Percentiles rank a stretch among this genome's conserved stretches.
Conservation (phyloP, 169 alveolate species). For the Neospora caninum region DNA sequence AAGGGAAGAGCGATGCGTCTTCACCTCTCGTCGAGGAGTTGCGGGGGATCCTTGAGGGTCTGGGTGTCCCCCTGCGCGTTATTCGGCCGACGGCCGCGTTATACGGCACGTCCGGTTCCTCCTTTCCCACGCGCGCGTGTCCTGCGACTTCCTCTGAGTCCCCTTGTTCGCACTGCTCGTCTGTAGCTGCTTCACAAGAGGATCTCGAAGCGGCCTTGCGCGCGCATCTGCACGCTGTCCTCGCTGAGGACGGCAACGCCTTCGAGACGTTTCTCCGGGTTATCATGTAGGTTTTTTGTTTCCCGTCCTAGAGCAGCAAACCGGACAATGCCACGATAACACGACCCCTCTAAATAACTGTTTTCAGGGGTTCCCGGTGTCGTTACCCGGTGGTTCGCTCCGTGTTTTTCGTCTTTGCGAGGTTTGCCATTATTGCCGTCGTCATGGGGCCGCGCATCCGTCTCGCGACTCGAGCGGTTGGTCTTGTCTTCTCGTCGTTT, state of each 20-base stretch:
- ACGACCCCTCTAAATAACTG: too few species aligned
- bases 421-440: too few species aligned
- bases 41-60: neutral
- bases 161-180: neutral
- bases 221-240: neutral
- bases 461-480: too few species aligned
- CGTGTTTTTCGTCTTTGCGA: too few species aligned
- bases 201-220: neutral
- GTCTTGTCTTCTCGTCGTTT: too few species aligned
- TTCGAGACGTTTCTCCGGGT: neutral
- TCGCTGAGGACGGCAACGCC: neutral
- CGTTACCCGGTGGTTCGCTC: too few species aligned
- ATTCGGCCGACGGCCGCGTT: slow-evolving; percentile 19
- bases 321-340: too few species aligned
- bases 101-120: neutral
- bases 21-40: neutral
- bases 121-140: too few species aligned
- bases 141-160: neutral
- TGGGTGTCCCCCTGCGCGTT: neutral
- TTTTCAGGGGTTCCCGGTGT: too few species aligned
- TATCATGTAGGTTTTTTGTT: neutral
- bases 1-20: neutral
- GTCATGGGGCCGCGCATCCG: too few species aligned
- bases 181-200: neutral
- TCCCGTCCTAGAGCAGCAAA: too few species aligned